Evolutionary conservation across 148 eudicot species (phyloP), one percentile per base, ranked within the genome.

Genomic region (Pharnaceum exiguum): DNA sequence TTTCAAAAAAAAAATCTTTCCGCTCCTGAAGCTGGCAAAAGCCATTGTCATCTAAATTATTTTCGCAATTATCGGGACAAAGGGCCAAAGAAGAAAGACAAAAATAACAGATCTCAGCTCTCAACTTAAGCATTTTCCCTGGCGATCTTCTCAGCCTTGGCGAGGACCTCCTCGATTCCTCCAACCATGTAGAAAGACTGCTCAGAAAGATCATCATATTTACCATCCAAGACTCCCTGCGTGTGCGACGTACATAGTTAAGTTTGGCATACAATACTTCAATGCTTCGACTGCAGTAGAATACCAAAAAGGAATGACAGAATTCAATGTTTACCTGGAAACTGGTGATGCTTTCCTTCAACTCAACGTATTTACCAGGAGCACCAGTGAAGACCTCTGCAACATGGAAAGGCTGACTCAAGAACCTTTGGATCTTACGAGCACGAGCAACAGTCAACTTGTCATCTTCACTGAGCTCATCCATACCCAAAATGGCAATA

Each of bases 301-400:
- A 33, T 12, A 5, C 5, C 26, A 21, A 24, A 33, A 5, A 35
- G 39, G 2, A 36, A 10, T n/a, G n/a, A 25, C 49, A 39, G 32
- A 59, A 10, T 13, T 33, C 31, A 33, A 31, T n/a, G n/a, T n/a
- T 70, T 77, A 93, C 98, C 98, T 93, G 98, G 85, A 93, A 93
- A 65, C 98, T 93, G 66, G 30, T 51, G 33, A 93, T 74, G 82
- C 96, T 83, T 66, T 91, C 98, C 77, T 88, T 93, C 79, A 93
- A 75, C 70, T 93, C 98, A 5, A 93, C 98, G 26, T 93, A 93
- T 63, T 93, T 93, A 39, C 98, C 98, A 26, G 98, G 95, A 45
- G 97, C 91, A 75, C 97, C 97, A 0, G 97, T 90, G 95, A 90
- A 90, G 4, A 90, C 97, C 72, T 90, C 97, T 33, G 97, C 97